Base-by-base conservation (phyloP, 2,329 filamentous ascomycete species). In the Penicillium sp. region DNA sequence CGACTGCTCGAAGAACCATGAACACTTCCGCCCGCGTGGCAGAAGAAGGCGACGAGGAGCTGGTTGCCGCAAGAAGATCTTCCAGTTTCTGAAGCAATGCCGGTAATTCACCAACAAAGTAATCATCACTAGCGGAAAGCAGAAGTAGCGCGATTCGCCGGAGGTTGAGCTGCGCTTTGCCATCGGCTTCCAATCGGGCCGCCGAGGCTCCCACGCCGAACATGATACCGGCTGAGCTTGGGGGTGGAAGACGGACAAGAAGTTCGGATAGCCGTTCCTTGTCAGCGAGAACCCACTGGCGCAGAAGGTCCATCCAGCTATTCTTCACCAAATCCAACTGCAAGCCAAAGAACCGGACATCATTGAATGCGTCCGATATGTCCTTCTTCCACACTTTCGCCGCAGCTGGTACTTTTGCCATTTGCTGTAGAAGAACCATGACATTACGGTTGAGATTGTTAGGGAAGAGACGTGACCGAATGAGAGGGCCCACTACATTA, bases 201-300 rank as follows among this genome's bases (percentile, higher is more conserved):
- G 92, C 95, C 23, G 90, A 91, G 7, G 94, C 94, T 12, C 95
- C 95, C 0, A 99, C 94, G n/a, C 94, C 94, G 67, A 99, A 99
- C 70, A 99, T 93, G 63, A 99, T 95, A 9, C 94, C 94, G 0
- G 95, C 94, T 15, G 92, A 93, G 1, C 92, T 91, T 6, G 94
- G 94, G 4, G 92, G 84, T 6, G 86, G 86, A 58, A 99, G 83
- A 21, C 91, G 87, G 37, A 83, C 80, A 9, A 97, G 75, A 4
- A 97, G 78, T 58, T 99, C 94, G 0, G 86, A 79, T 75, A 99
- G 82, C 45, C 89, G 86, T 52, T 97, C 92, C 74, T 96, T 97
- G 72, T 99, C 94, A 16, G 84, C 84, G 15, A 92, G 76, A 4
- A 86, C 82, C 89, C 92, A 96, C 69, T 96, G 91, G 38, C 85